Evolutionary conservation across 768 basidiomycete species (phyloP), one percentile per base, ranked within the genome.

Genomic region (Trichaptum fuscoviolaceum): DNA sequence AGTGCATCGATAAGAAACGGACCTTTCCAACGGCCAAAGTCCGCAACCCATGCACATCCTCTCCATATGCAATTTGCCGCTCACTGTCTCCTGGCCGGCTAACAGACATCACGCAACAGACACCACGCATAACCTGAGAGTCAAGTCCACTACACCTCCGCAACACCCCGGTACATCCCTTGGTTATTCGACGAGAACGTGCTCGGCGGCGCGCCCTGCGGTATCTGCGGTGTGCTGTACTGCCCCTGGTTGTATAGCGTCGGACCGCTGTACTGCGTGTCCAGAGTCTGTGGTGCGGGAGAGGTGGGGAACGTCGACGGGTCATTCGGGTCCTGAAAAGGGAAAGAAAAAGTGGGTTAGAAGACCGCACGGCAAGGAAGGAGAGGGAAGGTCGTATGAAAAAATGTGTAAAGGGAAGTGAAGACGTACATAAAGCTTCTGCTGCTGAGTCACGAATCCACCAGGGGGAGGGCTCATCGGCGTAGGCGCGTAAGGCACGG

Each of bases 281-380:
- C 59, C 8, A 61, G 15, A 15, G 24, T 25, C 59, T 34, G 30
- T 8, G 30, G 59, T 34, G 59, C 59, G 15, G 76, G 70, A 7
- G 76, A 69, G 57, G 66, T n/a, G 23, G 78, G 79, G 72, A 78
- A 78, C 58, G 77, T 78, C 4, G 30, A 74, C 12, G 78, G 78
- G 63, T 79, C 79, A 35, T 78, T 30, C 30, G 30, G 30, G 34
- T 79, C 73, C 78, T 17, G 23, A 64, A 20, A 59, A 15, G 1
- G 34, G n/a, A 69, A 35, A 71, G 64, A 70, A 20, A 30, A 9
- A 52, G 15, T 24, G 62, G 10, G 57, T 12, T 61, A 17, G 15
- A 12, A 34, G n/a, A n/a, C n/a, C n/a, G n/a, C n/a, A 15, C 24
- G 18, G 23, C 25, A 23, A 34, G 3, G 59, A 61, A 34, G 24